phyloP scores from a whole-genome alignment of 768 basidiomycete genomes.

The Amanita polypyramis region DNA sequence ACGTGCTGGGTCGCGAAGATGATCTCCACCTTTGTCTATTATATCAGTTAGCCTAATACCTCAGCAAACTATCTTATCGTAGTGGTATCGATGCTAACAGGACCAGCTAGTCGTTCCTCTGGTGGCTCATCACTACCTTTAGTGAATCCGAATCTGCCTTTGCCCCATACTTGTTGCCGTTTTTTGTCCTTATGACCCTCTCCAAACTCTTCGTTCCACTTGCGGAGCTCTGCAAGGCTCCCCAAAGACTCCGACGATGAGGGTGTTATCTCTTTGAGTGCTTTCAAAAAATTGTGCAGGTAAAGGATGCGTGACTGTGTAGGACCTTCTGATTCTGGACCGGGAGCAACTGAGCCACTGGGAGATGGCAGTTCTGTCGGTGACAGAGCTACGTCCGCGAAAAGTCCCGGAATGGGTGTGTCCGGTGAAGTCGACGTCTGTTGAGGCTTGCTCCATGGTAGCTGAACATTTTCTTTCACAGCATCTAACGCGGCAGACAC shows the following conservation, averaged over 20 bases:
- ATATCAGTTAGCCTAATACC: neutral
- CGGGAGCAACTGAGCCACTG: conserved; percentile 7
- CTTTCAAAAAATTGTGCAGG: conserved; percentile 67
- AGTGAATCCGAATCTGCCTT: conserved; percentile 80
- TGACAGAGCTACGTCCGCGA: neutral
- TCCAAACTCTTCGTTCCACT: conserved; percentile 93
- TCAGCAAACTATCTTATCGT: neutral
- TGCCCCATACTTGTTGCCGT: conserved; percentile 74
- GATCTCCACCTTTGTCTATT: neutral
- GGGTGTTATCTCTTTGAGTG: conserved; percentile 83
- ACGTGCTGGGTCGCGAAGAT: neutral
- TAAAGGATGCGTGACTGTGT: conserved; percentile 29
- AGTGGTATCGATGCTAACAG: conserved; percentile 3
- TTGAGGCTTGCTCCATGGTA: conserved; percentile 54
- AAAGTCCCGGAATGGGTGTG: neutral
- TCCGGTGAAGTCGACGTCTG: neutral
- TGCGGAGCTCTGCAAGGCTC: conserved; percentile 62
- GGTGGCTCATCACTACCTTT: conserved; percentile 24
- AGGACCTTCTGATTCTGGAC: conserved; percentile 1
- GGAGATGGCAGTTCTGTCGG: conserved; percentile 9
- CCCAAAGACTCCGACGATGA: conserved; percentile 79
- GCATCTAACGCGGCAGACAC: conserved; percentile 89
- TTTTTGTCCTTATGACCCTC: conserved; percentile 65
- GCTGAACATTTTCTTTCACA: conserved; percentile 71
- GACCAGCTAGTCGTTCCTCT: conserved; percentile 32